phyloP scores from a whole-genome alignment of 768 basidiomycete species.

The Boletus eberwhitei region DNA sequence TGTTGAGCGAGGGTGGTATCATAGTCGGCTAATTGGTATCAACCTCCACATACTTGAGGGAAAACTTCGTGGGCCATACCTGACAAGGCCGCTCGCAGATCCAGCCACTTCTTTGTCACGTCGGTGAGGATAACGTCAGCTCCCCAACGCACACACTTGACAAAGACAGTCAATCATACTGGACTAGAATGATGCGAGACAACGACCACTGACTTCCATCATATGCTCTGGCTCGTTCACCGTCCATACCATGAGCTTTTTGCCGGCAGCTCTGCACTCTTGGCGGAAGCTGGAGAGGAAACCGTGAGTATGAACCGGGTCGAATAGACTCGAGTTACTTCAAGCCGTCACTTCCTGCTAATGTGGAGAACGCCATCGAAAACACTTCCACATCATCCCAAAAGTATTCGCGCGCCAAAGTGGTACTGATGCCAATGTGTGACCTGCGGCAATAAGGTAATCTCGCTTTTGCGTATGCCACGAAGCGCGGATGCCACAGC shows the following conservation, averaged over 20 bases:
- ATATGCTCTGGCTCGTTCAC: conserved; percentile 87
- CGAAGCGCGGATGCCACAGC: conserved; percentile 90
- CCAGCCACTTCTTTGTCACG: conserved; percentile 63
- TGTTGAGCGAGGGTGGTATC: conserved; percentile 60
- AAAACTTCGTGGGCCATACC: conserved; percentile 36
- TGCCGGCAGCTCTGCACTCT: conserved; percentile 76
- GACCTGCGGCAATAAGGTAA: conserved; percentile 83
- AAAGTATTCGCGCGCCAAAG: conserved; percentile 80
- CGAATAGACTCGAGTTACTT: conserved; percentile 40
- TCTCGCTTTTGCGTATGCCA: conserved; percentile 67
- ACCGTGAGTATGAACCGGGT: conserved; percentile 2
- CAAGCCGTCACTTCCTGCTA: conserved; percentile 72
- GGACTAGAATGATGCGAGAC: not conserved
- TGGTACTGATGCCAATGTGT: conserved; percentile 75
- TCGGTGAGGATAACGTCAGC: conserved; percentile 79
- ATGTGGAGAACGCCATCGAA: conserved; percentile 71
- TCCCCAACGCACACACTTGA: conserved; percentile 74
- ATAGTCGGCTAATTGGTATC: conserved; percentile 51
- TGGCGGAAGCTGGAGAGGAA: conserved; percentile 58
- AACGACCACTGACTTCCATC: conserved; percentile 66
- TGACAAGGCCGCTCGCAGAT: conserved; percentile 54
- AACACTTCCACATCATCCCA: conserved; percentile 87
- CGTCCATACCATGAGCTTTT: conserved; percentile 93
- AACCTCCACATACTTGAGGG: not conserved
- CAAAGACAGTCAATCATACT: conserved; percentile 1